Conservation (phyloP, 768 basidiomycete species). For the Tylopilus sp. region DNA sequence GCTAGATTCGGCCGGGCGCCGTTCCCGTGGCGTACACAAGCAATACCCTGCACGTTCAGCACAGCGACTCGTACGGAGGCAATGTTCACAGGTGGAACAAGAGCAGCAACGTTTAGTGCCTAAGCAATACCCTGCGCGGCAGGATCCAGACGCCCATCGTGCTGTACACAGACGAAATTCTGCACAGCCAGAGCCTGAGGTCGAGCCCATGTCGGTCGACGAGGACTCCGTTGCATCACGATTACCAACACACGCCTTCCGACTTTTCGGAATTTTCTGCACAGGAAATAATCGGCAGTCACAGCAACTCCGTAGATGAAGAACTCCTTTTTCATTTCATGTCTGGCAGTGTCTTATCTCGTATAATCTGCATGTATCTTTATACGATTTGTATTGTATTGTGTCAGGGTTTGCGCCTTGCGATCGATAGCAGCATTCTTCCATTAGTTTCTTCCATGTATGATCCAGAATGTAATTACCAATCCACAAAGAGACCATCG, state of each 20-base stretch:
- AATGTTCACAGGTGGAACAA: neutral
- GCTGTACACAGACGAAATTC: constrained; percentile 25
- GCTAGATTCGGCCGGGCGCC: constrained; percentile 6
- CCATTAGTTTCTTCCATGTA: constrained; percentile 5
- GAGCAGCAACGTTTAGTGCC: constrained; percentile 19
- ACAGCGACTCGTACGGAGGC: too few relatives aligned
- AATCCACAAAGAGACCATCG: constrained; percentile 23
- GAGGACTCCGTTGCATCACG: constrained; percentile 10
- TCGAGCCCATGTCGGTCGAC: constrained; percentile 3
- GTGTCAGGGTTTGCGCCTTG: constrained; percentile 5
- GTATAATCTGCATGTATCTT: constrained; percentile 5
- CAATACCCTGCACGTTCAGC: constrained; percentile 20
- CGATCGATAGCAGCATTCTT: constrained; percentile 3
- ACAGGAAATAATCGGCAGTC: constrained; percentile 27
- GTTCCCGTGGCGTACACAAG: constrained; percentile 27
- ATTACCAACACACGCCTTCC: constrained; percentile 14
- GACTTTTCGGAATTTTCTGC: constrained; percentile 38
- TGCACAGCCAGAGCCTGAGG: constrained; percentile 8
- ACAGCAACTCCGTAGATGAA: constrained; percentile 13
- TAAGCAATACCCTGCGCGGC: constrained; percentile 20
- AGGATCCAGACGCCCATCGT: neutral
- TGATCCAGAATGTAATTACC: neutral
- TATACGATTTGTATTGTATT: constrained; percentile 6
- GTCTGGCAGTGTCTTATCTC: neutral
- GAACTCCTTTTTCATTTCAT: neutral